phyloP scores from a whole-genome alignment of 257 asterid species.

The Capsicum chinense region DNA sequence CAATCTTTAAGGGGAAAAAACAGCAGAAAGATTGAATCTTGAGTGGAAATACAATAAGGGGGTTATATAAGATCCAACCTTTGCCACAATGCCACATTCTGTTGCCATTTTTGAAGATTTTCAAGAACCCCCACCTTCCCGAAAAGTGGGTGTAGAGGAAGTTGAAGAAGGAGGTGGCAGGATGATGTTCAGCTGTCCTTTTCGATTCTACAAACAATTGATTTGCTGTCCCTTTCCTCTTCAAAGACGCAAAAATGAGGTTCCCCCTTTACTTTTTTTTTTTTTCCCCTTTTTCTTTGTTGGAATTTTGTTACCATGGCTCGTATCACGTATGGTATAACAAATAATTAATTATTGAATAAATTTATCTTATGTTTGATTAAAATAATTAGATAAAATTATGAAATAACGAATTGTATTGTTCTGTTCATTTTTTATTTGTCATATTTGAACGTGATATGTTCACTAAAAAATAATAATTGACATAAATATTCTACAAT shows the following conservation, averaged over 20 bases:
- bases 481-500: no score
- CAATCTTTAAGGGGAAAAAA: not conserved
- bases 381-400: no score
- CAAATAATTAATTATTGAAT: no score
- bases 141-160: not conserved
- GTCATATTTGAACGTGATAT: no score
- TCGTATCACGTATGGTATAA: no score
- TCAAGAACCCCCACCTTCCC: constrained; percentile 12
- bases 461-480: no score
- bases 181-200: not conserved
- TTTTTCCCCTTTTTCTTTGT: no score
- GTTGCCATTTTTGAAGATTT: not conserved
- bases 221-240: not conserved
- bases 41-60: not conserved
- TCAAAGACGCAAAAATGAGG: not conserved
- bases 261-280: not conserved
- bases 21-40: not conserved
- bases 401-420: no score
- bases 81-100: not conserved
- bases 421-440: no score
- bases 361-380: no score
- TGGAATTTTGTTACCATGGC: no score
- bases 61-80: constrained; percentile 17
- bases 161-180: constrained; percentile 12
- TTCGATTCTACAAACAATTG: not conserved